phyloP scores from a whole-genome alignment of 1,284 basidiomycete species.

The Bjerkandera adusta region DNA sequence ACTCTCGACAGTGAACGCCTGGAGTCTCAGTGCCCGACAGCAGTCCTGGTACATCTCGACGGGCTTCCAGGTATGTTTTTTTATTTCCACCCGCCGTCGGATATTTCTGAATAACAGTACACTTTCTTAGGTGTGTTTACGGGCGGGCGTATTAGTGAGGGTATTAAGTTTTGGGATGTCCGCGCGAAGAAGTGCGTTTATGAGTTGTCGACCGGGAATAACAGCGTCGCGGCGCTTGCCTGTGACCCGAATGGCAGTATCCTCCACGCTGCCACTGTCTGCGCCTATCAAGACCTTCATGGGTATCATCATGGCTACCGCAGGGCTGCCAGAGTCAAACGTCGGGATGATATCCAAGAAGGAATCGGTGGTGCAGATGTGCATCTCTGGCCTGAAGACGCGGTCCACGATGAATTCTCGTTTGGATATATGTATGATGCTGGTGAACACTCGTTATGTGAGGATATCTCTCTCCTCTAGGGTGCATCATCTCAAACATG shows the following conservation, averaged over 20 bases:
- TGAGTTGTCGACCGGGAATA: conserved; percentile 43
- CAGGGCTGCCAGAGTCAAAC: no score
- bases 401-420: conserved; percentile 13
- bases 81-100: no score
- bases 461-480: conserved; percentile 1
- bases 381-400: conserved; percentile 9
- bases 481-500: background rate
- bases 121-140: background rate
- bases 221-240: conserved; percentile 29
- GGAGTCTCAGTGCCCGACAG: conserved; percentile 17
- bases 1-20: conserved; percentile 24
- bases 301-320: no score
- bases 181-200: conserved; percentile 34
- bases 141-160: conserved; percentile 26
- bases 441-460: conserved; percentile 8
- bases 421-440: conserved; percentile 13
- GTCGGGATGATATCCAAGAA: conserved; percentile 12
- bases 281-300: conserved; percentile 24
- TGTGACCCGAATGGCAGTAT: conserved; percentile 33
- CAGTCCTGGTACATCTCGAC: conserved; percentile 24
- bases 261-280: conserved; percentile 37
- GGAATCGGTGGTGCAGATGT: conserved; percentile 10
- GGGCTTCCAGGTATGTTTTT: conserved; percentile 25
- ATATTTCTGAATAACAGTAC: no score
- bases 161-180: conserved; percentile 39